phyloP scores from a whole-genome alignment of 2,329 filamentous ascomycete species.

The Fusarium armeniacum region DNA sequence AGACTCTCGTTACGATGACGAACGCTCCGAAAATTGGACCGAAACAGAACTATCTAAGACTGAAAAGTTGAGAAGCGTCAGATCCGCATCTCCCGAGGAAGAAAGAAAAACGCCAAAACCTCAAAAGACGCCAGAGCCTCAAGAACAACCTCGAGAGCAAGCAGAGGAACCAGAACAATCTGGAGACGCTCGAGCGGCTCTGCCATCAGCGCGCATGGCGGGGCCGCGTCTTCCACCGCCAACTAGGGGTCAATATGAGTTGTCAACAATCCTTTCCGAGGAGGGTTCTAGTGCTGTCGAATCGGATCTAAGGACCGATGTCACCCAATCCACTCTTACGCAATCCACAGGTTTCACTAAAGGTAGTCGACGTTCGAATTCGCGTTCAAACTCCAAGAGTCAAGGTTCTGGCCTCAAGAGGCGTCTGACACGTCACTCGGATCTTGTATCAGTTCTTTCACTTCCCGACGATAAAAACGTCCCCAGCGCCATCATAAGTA shows the following conservation, averaged over 20 bases:
- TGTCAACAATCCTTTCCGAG: slow-evolving; percentile 71
- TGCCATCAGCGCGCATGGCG: slow-evolving; percentile 49
- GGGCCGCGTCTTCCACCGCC: slow-evolving; percentile 61
- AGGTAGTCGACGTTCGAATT: slow-evolving; percentile 59
- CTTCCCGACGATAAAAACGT: slow-evolving; percentile 70
- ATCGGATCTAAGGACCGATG: slow-evolving; percentile 65
- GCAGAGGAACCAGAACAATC: slow-evolving; percentile 4
- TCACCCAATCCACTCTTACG: slow-evolving; percentile 69
- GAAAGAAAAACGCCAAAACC: slow-evolving; percentile 33
- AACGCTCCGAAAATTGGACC: slow-evolving; percentile 48
- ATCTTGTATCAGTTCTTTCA: slow-evolving; percentile 93
- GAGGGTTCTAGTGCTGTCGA: slow-evolving; percentile 61
- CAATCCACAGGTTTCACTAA: slow-evolving; percentile 66
- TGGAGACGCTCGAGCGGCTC: slow-evolving; percentile 38
- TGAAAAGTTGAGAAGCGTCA: slow-evolving; percentile 33
- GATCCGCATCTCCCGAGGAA: slow-evolving; percentile 43
- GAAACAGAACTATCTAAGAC: slow-evolving; percentile 45
- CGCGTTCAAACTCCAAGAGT: slow-evolving; percentile 56
- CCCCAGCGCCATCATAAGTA: slow-evolving; percentile 74
- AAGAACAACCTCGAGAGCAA: slow-evolving; percentile 9
- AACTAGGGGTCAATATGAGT: slow-evolving; percentile 67
- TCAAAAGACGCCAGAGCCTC: slow-evolving; percentile 8
- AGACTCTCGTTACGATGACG: slow-evolving; percentile 43
- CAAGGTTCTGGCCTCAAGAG: slow-evolving; percentile 73
- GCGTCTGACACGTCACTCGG: slow-evolving; percentile 89